A percentile compares a stretch with the other conserved stretches of the same genome.
These are phyloP conservation scores for Tylopilus rubrobrunneus DNA, from an alignment of 768 basidiomycete species.

Conservation along the genomic window DNA sequence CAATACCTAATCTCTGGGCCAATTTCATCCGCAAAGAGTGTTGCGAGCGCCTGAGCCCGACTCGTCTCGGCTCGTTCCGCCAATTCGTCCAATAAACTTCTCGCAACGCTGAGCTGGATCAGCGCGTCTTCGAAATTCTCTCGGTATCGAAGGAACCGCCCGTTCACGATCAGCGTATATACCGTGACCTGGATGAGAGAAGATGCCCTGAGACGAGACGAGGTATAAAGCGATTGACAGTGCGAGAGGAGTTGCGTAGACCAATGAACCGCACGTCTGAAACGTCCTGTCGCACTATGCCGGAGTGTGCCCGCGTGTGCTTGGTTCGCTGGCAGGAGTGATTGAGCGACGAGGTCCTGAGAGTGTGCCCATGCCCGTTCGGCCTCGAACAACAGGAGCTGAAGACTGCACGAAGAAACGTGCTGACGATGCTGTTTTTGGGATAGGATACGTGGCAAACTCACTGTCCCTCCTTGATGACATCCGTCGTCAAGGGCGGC, in stretches of 20 bases:
- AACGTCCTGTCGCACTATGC: constrained; percentile 73
- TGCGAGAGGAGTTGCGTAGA: constrained; percentile 72
- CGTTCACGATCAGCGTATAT: constrained; percentile 78
- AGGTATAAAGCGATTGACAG: constrained; percentile 58
- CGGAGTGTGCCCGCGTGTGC: constrained; percentile 54
- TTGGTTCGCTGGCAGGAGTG: constrained; percentile 49
- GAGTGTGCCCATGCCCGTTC: constrained; percentile 92
- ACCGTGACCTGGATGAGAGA: constrained; percentile 66
- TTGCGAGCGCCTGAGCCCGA: constrained; percentile 83
- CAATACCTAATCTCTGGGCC: constrained; percentile 90
- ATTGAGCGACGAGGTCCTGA: constrained; percentile 63
- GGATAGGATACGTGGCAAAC: constrained; percentile 25
- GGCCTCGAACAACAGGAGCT: constrained; percentile 83
- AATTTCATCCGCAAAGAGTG: constrained; percentile 79
- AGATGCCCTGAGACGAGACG: constrained; percentile 50
- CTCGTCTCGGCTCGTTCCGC: constrained; percentile 62
- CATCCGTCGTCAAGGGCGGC: constrained; percentile 61
- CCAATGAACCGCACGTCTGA: constrained; percentile 77
- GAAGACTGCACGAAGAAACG: constrained; percentile 47
- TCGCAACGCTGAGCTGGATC: constrained; percentile 74
- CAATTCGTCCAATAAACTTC: constrained; percentile 65
- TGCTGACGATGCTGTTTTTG: constrained; percentile 8
- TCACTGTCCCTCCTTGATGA: constrained; percentile 82
- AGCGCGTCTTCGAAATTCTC: constrained; percentile 75
- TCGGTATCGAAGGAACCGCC: constrained; percentile 76